A percentile compares a stretch with the other conserved stretches of the same genome.
Evolutionary conservation across 495 filamentous ascomycete genomes (phyloP).

Genomic region (Rostrohypoxylon terebratum): DNA sequence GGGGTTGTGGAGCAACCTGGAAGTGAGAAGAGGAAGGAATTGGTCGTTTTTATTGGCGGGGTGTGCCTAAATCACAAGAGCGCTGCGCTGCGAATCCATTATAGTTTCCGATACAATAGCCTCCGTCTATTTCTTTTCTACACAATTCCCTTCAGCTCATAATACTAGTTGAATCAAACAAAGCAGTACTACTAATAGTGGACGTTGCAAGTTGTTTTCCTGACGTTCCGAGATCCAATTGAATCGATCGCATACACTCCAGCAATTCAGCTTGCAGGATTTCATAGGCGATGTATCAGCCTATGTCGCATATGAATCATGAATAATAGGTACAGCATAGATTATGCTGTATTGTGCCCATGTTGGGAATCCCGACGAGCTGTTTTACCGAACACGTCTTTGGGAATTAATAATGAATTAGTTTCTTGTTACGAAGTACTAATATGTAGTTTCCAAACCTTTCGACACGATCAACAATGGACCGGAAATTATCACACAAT

Average conservation of each 20-base stretch:
- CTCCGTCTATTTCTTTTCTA: conserved; percentile 11
- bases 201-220: conserved; percentile 3
- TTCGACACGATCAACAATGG: conserved; percentile 18
- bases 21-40: neutral
- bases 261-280: neutral
- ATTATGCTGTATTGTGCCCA: conserved; percentile 4
- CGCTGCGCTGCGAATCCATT: neutral
- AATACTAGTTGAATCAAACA: neutral
- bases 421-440: no score
- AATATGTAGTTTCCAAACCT: no score
- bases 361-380: neutral
- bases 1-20: conserved; percentile 16
- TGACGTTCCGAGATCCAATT: neutral
- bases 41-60: conserved; percentile 5
- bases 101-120: no score
- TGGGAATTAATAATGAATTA: neutral
- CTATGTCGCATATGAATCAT: conserved; percentile 8
- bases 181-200: neutral
- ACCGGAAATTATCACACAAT: conserved; percentile 37
- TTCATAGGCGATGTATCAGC: conserved; percentile 9
- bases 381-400: neutral
- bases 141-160: neutral
- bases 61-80: neutral
- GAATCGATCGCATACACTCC: neutral
- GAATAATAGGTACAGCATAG: no score